Base-by-base conservation (phyloP, 1,284 basidiomycete species). In the Ustilago trichophora region DNA sequence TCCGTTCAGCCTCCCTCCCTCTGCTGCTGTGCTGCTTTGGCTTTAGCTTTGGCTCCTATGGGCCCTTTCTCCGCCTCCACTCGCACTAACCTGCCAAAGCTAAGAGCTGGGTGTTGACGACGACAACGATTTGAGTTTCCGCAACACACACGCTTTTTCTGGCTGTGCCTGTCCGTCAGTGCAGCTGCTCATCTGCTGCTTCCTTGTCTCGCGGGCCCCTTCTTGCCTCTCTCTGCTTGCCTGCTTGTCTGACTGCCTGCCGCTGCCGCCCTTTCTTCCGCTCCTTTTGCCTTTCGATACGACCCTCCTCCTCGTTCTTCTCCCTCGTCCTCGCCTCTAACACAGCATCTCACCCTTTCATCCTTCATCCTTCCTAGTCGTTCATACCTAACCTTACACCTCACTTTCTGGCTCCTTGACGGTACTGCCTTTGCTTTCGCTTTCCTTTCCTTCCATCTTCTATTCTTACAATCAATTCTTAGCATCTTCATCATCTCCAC, bases 101-200 rank as follows among this genome's bases (percentile, higher is more conserved):
- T 13, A 15, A 42, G 3, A 42, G 11, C 47, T 42, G 37, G 29
- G 21, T 38, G 6, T 32, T 12, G 9, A 6, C 13, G 26, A 15
- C 19, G 26, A 21, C 25, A 48, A n/a, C 26, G 34, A 31, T 40
- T 12, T 45, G 18, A 27, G 31, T 22, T 50, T 47, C 46, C 46
- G 37, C 36, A 38, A 40, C 24, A 26, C 11, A 40, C 1, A 40
- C n/a, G 8, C 46, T 40, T 27, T 33, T 33, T 26, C 10, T 29
- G 38, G 40, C 49, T 43, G 49, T 51, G 47, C 37, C 37, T 49
- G 47, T 33, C 47, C 27, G 37, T 49, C 47, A 36, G 47, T 40
- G 29, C 27, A 37, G 27, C 29, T n/a, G 18, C 34, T 16, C 19
- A 18, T 22, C 13, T n/a, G 29, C 33, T 34, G 9, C 33, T 12